These are phyloP conservation scores for Collybia sordida DNA, from an alignment of 768 basidiomycete genomes.

Conservation along the genomic window DNA sequence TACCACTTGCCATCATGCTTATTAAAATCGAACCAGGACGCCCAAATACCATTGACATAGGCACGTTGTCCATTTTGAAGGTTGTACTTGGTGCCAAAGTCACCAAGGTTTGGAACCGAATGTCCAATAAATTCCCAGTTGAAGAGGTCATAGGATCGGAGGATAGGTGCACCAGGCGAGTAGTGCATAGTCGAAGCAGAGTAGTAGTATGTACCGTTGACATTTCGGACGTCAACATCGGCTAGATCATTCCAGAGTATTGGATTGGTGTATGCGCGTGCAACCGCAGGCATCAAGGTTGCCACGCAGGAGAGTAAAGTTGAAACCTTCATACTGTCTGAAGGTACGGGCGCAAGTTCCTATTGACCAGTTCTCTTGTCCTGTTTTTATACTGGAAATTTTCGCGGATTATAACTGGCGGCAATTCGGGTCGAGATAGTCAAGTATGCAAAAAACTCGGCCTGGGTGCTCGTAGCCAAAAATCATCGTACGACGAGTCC, in stretches of 20 bases:
- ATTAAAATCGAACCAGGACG: conserved; percentile 14
- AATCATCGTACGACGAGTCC: no score
- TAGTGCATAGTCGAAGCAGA: conserved; percentile 18
- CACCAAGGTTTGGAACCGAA: conserved; percentile 12
- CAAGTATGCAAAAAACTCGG: no score
- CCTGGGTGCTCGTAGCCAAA: no score
- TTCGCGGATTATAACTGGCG: no score
- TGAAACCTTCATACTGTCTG: no score
- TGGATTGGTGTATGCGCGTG: conserved; percentile 3
- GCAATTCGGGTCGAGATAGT: no score
- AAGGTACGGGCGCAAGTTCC: no score
- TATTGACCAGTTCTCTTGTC: no score
- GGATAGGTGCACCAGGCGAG: conserved; percentile 16
- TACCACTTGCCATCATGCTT: conserved; percentile 13
- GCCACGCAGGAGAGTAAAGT: no score
- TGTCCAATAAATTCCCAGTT: conserved; percentile 19
- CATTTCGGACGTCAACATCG: conserved; percentile 14
- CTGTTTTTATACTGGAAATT: no score
- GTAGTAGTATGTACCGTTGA: conserved; percentile 16
- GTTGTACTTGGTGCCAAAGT: conserved; percentile 13
- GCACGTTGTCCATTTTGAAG: conserved; percentile 15
- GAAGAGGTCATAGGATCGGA: conserved; percentile 18
- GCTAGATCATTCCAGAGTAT: conserved; percentile 11
- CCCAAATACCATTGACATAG: conserved; percentile 16
- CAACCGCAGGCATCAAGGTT: no score